Evolutionary conservation across 164 flowering plant species (phyloP).

Genomic region (Stephania cephalantha): DNA sequence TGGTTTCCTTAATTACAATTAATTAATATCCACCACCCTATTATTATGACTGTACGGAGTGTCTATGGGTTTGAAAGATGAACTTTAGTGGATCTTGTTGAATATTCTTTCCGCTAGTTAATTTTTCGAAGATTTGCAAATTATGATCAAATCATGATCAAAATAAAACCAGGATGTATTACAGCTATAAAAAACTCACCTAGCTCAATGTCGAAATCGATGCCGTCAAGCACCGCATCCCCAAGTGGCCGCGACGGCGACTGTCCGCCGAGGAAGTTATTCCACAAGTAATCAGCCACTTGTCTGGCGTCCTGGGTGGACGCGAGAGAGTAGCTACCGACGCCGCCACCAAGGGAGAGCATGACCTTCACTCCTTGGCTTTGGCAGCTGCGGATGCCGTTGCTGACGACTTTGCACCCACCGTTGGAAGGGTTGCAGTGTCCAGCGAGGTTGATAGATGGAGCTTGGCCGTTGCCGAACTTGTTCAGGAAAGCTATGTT

Average conservation of each 20-base stretch:
- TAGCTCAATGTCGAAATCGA: conserved; percentile 11
- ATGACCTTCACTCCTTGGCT: conserved; percentile 36
- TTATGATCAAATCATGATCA: too few relatives aligned
- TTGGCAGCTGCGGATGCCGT: conserved; percentile 29
- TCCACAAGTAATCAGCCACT: conserved; percentile 39
- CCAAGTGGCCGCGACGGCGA: conserved; percentile 38
- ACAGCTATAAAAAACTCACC: too few relatives aligned
- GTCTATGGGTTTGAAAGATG: too few relatives aligned
- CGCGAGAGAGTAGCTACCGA: conserved; percentile 38
- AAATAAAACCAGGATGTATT: too few relatives aligned
- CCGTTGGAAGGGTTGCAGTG: conserved; percentile 26
- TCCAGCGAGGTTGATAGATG: conserved; percentile 21
- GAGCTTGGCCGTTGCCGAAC: conserved; percentile 20
- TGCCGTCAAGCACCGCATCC: conserved; percentile 20
- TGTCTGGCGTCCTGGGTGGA: conserved; percentile 34
- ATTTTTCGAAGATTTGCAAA: too few relatives aligned
- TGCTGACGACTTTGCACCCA: conserved; percentile 24
- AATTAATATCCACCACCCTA: too few relatives aligned
- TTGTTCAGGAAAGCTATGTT: conserved; percentile 22
- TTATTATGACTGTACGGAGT: too few relatives aligned
- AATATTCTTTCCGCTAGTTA: too few relatives aligned
- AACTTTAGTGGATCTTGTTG: too few relatives aligned
- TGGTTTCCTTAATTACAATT: too few relatives aligned
- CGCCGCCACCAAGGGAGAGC: conserved; percentile 48
- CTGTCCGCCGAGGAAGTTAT: conserved; percentile 41